These are phyloP conservation scores for Candida yuanshanica DNA, from an alignment of 805 yeast genomes.

Conservation along the genomic window DNA sequence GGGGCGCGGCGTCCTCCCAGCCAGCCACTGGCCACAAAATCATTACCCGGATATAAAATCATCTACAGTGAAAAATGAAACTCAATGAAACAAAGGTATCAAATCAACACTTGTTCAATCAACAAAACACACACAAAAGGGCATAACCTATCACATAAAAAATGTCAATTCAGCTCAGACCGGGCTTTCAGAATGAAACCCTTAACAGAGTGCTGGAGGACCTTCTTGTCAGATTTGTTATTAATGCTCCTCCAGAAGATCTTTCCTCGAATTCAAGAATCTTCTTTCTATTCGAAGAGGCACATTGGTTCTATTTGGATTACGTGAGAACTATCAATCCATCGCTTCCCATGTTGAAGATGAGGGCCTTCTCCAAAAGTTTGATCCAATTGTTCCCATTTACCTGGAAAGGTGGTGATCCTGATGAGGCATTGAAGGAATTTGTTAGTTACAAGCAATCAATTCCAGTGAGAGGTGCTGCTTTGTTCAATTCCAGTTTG, in stretches of 20 bases:
- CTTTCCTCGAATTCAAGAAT: constrained; percentile 74
- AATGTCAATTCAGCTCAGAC: constrained; percentile 57
- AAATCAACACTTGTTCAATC: too few relatives aligned
- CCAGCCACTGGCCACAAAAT: too few relatives aligned
- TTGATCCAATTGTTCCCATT: constrained; percentile 67
- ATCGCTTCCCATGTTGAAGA: constrained; percentile 65
- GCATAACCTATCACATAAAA: neutral
- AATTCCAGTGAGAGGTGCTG: constrained; percentile 96
- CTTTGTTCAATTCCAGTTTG: constrained; percentile 66
- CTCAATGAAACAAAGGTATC: neutral
- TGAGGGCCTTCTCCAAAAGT: constrained; percentile 67
- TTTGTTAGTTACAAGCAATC: constrained; percentile 82
- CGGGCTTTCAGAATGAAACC: constrained; percentile 55
- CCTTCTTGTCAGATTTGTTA: constrained; percentile 79
- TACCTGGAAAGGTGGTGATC: constrained; percentile 81
- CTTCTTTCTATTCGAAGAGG: constrained; percentile 93
- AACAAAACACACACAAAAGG: neutral
- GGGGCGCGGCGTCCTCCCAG: too few relatives aligned
- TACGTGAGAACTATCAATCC: constrained; percentile 71
- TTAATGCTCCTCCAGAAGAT: constrained; percentile 91
- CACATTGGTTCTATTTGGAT: constrained; percentile 96
- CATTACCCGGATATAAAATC: too few relatives aligned
- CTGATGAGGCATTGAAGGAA: constrained; percentile 66
- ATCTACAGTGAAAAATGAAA: neutral
- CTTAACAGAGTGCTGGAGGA: constrained; percentile 78